These are phyloP conservation scores for Parietichytrium sp. DNA, from an alignment of 108 stramenopile species.

Conservation along the genomic window DNA sequence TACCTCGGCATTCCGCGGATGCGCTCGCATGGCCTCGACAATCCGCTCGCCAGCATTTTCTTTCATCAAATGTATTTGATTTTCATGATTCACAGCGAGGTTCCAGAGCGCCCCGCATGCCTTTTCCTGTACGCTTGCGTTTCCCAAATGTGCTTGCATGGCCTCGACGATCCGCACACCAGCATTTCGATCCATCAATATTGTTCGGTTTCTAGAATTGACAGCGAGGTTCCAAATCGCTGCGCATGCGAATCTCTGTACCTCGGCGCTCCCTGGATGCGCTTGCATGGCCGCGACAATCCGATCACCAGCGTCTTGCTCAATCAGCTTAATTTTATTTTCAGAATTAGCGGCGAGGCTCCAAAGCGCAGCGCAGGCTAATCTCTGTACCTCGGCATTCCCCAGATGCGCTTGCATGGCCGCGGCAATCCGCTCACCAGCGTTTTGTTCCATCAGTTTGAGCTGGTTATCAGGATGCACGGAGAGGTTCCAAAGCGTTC, in stretches of 20 bases:
- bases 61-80: not conserved
- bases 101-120: not conserved
- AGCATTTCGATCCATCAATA: not conserved
- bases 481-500: not conserved
- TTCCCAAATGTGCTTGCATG: not conserved
- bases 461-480: not conserved
- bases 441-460: too few species aligned
- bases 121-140: not conserved
- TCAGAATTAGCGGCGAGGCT: too few species aligned
- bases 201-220: not conserved
- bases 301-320: not conserved
- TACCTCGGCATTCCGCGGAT: not conserved
- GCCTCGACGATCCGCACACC: not conserved
- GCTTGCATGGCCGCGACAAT: constrained; percentile 5
- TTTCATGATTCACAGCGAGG: not conserved
- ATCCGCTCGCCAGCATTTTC: not conserved
- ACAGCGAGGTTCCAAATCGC: not conserved
- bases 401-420: too few species aligned
- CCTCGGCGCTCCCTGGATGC: not conserved
- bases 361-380: too few species aligned
- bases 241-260: not conserved
- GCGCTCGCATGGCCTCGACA: constrained; percentile 8
- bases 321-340: too few species aligned
- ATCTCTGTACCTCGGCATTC: too few species aligned
- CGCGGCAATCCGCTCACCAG: too few species aligned